These are phyloP conservation scores for Alternaria ethzedia DNA, from an alignment of 2,329 filamentous ascomycete genomes.

Conservation along the genomic window DNA sequence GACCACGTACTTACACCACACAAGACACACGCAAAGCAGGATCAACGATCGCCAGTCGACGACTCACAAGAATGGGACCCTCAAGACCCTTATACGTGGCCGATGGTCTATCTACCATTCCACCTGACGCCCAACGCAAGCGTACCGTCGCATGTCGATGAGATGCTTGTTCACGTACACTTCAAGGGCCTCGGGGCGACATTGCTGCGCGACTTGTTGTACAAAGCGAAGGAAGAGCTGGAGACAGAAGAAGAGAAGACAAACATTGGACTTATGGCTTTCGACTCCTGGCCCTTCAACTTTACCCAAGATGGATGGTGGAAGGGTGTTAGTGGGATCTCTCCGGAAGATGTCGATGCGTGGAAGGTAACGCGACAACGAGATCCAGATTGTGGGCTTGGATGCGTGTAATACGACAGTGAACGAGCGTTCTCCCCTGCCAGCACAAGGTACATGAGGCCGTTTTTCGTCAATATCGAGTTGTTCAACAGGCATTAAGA, in stretches of 20 bases:
- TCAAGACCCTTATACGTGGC: background rate
- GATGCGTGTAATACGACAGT: background rate
- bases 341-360: background rate
- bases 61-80: background rate
- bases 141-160: background rate
- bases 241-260: background rate
- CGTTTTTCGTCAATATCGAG: background rate
- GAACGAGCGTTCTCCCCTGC: background rate
- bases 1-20: background rate
- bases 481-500: background rate
- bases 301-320: background rate
- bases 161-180: background rate
- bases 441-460: background rate
- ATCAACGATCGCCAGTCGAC: background rate
- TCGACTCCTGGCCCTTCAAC: slow-evolving; percentile 7
- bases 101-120: background rate
- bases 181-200: background rate
- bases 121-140: background rate
- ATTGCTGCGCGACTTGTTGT: background rate
- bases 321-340: background rate
- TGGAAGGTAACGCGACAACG: background rate
- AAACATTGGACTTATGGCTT: background rate
- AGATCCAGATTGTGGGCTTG: background rate
- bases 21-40: background rate
- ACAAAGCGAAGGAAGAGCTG: background rate